phyloP scores from a whole-genome alignment of 352 stramenopile species.

The Blastocystis sp. region DNA sequence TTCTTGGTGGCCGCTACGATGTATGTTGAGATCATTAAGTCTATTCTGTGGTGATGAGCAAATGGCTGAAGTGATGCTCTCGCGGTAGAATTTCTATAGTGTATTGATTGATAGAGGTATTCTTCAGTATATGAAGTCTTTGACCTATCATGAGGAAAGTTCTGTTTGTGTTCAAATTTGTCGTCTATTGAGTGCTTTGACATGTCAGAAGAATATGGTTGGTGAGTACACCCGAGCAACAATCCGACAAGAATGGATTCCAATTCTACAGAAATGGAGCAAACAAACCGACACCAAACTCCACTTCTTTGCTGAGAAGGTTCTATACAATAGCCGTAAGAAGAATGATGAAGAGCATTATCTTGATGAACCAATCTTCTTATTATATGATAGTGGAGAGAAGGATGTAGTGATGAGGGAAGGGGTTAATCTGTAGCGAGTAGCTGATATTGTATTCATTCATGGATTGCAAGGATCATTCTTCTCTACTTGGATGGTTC shows the following conservation, averaged over 20 bases:
- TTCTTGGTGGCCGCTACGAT: conserved; percentile 25
- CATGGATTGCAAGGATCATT: conserved; percentile 79
- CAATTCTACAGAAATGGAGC: conserved; percentile 20
- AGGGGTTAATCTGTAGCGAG: not conserved
- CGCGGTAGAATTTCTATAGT: not conserved
- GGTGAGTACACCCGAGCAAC: not conserved
- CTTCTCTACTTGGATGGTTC: conserved; percentile 79
- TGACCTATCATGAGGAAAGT: conserved; percentile 27
- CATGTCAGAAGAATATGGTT: not conserved
- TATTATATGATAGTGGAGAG: conserved; percentile 27
- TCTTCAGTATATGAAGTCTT: conserved; percentile 10
- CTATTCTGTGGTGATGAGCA: conserved; percentile 46
- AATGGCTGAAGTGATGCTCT: conserved; percentile 7
- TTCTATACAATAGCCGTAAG: conserved; percentile 3
- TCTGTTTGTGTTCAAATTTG: conserved; percentile 43
- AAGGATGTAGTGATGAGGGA: not conserved
- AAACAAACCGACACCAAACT: conserved; percentile 13
- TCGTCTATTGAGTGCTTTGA: not conserved
- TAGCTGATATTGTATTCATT: conserved; percentile 79
- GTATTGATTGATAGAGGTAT: not conserved
- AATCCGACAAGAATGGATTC: not conserved
- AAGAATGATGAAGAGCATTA: not conserved
- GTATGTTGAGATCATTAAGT: not conserved
- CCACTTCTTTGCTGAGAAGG: conserved; percentile 55
- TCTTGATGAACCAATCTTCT: conserved; percentile 46